phyloP scores from a whole-genome alignment of 2,329 filamentous ascomycete genomes.

The Bipolaris sorokiniana region DNA sequence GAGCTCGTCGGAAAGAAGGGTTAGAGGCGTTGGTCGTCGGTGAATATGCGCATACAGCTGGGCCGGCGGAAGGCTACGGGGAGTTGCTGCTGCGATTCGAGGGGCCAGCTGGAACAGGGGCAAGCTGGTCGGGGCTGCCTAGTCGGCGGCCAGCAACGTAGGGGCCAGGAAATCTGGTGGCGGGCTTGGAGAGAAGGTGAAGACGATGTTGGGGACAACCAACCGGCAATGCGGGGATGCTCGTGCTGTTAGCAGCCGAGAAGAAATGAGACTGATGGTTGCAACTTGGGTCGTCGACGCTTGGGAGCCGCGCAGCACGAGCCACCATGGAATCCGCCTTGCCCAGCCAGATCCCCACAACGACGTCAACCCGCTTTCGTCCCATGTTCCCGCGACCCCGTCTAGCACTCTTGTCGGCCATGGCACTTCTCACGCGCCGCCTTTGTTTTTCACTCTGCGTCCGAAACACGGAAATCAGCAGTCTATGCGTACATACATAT shows the following conservation, averaged over 20 bases:
- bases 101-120: constrained; percentile 29
- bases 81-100: constrained; percentile 28
- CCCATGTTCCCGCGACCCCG: constrained; percentile 4
- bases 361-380: constrained; percentile 29
- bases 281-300: constrained; percentile 21
- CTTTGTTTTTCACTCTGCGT: not conserved
- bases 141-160: constrained; percentile 16
- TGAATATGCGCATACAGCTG: constrained; percentile 38
- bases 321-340: constrained; percentile 17
- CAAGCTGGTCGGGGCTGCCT: constrained; percentile 17
- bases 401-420: not conserved
- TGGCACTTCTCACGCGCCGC: not conserved
- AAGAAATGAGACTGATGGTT: constrained; percentile 22
- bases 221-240: constrained; percentile 21
- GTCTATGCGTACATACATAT: not conserved
- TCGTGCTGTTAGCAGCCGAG: constrained; percentile 23
- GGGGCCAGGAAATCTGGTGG: not conserved
- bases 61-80: constrained; percentile 34
- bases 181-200: not conserved
- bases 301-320: constrained; percentile 21
- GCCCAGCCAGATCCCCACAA: constrained; percentile 18
- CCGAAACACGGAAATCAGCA: not conserved
- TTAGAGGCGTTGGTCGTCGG: constrained; percentile 24
- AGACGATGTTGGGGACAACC: constrained; percentile 7
- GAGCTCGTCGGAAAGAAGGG: constrained; percentile 14